A percentile compares a stretch with the other conserved stretches of the same genome.
Evolutionary conservation across 2,329 filamentous ascomycete species (phyloP).

Genomic region (Zymoseptoria crescenta): DNA sequence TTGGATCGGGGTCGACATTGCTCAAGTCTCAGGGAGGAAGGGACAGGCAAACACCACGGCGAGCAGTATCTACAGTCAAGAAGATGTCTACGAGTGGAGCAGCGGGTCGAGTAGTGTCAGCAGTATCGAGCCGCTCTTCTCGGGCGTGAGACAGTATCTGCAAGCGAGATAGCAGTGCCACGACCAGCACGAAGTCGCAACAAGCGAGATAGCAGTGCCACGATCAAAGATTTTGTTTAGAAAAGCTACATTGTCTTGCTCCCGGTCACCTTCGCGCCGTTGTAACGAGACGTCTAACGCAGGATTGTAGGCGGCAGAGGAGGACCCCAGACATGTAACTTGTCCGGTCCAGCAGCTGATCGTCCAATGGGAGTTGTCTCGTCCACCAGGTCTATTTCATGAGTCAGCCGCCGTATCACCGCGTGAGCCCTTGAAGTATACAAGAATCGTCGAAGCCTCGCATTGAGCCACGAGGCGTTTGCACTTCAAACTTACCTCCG

Average conservation of each 20-base stretch:
- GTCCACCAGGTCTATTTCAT: slow-evolving; percentile 57
- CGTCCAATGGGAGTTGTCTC: slow-evolving; percentile 38
- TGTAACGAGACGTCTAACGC: too few species aligned
- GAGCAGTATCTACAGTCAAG: slow-evolving; percentile 3
- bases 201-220: too few species aligned
- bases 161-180: not conserved
- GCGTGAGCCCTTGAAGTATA: too few species aligned
- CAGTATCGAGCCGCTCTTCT: not conserved
- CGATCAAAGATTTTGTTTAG: too few species aligned
- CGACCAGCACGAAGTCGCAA: too few species aligned
- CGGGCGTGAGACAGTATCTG: not conserved
- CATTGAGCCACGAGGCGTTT: too few species aligned
- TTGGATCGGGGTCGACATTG: slow-evolving; percentile 12
- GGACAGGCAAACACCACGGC: not conserved
- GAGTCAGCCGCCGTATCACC: too few species aligned
- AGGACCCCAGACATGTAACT: slow-evolving; percentile 26
- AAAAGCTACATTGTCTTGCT: too few species aligned
- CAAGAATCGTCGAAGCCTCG: too few species aligned
- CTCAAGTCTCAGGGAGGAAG: not conserved
- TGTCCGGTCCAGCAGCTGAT: slow-evolving; percentile 30
- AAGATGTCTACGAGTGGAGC: not conserved
- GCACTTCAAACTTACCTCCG: too few species aligned
- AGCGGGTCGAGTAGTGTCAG: not conserved
- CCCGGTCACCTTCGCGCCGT: too few species aligned
- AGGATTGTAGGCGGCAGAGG: too few species aligned